Conservation (phyloP, 805 yeast genomes). For the Candida chilensis region DNA sequence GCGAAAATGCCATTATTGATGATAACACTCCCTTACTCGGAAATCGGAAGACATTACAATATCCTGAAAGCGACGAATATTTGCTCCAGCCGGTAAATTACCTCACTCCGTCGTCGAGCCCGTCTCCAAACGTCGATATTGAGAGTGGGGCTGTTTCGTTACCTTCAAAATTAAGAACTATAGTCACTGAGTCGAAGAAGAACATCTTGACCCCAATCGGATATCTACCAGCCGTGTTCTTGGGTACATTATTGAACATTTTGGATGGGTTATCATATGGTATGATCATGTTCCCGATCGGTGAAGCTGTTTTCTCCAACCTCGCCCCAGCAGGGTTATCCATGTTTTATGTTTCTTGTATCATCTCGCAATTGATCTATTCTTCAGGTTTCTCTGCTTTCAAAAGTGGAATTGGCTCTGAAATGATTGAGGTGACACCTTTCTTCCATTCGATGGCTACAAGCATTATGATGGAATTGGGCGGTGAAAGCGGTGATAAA, state of each 20-base stretch:
- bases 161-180: too few relatives aligned
- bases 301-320: slow-evolving; percentile 65
- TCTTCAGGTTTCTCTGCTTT: slow-evolving; percentile 90
- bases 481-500: slow-evolving; percentile 28
- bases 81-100: too few relatives aligned
- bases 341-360: slow-evolving; percentile 87
- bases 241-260: slow-evolving; percentile 80
- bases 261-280: slow-evolving; percentile 94
- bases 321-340: slow-evolving; percentile 87
- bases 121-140: too few relatives aligned
- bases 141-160: too few relatives aligned
- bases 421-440: slow-evolving; percentile 99
- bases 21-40: too few relatives aligned
- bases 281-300: slow-evolving; percentile 93
- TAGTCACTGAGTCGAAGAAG: slow-evolving; percentile 5
- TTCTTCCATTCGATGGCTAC: slow-evolving; percentile 94
- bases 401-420: slow-evolving; percentile 88
- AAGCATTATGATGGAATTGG: slow-evolving; percentile 49
- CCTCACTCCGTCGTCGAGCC: too few relatives aligned
- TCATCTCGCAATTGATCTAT: slow-evolving; percentile 82
- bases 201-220: slow-evolving; percentile 27
- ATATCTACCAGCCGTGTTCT: slow-evolving; percentile 70
- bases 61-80: too few relatives aligned
- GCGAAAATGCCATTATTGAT: too few relatives aligned
- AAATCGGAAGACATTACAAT: too few relatives aligned